Evolutionary conservation across 495 filamentous ascomycete genomes (phyloP).

Genomic region (Halenospora varia): DNA sequence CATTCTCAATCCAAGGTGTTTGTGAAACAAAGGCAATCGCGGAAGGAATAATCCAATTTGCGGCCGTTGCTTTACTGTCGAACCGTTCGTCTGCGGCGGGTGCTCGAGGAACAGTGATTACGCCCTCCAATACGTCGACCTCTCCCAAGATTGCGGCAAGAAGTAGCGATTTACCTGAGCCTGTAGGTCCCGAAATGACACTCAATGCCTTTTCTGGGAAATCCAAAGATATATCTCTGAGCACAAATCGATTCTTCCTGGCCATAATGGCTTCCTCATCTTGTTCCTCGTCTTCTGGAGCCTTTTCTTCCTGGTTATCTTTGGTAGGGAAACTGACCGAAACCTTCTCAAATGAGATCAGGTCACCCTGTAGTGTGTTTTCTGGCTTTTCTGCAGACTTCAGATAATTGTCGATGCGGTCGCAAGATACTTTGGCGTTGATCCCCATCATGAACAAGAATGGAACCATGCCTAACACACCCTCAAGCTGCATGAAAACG

Average conservation of each 20-base stretch:
- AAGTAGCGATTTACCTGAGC: constrained; percentile 66
- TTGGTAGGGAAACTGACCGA: constrained; percentile 74
- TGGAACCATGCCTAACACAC: constrained; percentile 64
- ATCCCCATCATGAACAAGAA: constrained; percentile 65
- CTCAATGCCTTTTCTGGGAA: constrained; percentile 67
- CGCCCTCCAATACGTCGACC: constrained; percentile 50
- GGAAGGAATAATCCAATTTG: constrained; percentile 68
- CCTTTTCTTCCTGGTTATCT: constrained; percentile 40
- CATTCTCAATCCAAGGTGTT: constrained; percentile 85
- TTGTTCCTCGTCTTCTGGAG: constrained; percentile 40
- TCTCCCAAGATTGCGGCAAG: constrained; percentile 64
- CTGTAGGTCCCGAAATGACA: constrained; percentile 64
- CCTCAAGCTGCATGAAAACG: constrained; percentile 69
- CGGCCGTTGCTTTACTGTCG: constrained; percentile 53
- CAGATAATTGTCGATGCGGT: constrained; percentile 73
- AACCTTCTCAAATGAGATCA: constrained; percentile 63
- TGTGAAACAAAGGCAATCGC: constrained; percentile 76
- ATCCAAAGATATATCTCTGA: constrained; percentile 56
- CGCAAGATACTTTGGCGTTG: constrained; percentile 70
- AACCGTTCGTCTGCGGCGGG: constrained; percentile 42
- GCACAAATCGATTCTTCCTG: constrained; percentile 40
- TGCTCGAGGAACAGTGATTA: constrained; percentile 45
- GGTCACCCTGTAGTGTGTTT: constrained; percentile 49
- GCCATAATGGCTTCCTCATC: constrained; percentile 36
- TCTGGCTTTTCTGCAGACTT: constrained; percentile 58